Base-by-base conservation (phyloP, 768 basidiomycete genomes). In the Coprinopsis sp. region DNA sequence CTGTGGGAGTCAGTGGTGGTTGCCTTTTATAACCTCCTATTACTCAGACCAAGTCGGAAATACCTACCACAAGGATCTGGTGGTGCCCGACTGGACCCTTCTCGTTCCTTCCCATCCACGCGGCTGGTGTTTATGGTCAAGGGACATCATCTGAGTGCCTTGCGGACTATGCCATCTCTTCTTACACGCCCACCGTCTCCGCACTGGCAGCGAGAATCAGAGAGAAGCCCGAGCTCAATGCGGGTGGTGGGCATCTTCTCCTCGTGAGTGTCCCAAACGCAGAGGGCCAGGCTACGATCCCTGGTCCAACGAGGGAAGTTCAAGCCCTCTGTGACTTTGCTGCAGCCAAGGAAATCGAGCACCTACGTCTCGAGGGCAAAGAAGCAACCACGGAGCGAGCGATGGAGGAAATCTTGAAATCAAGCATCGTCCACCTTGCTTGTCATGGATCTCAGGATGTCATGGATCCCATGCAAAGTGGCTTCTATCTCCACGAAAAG, bases 211-310 rank as follows among this genome's bases (percentile, higher is more conserved):
- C 12, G 3, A 62, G 61, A 14, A 11, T 24, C 2, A 29, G 10
- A 50, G 55, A 43, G 53, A 53, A 23, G 55, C 5, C 23, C 8
- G 6, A 10, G 65, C 73, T 75, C 76, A 50, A 19, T n/a, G 21
- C 29, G 13, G 41, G 40, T 1, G 25, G 2, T n/a, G n/a, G 29
- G 2, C 41, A 49, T 8, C 29, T 55, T 3, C 47, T 53, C 16
- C 31, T 41, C 13, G 36, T 56, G 6, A 51, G 47, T 38, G 52
- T 55, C 19, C 52, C 42, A 6, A 31, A 39, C n/a, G 49, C 48
- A 33, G 21, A 29, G 5, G 37, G 44, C 24, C 33, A 33, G 28
- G 11, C 37, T 4, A 19, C 34, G 1, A 40, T 59, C 22, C 53
- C 51, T 6, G 46, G 44, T 12, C 51, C 54, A 1, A 29, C 34